phyloP scores from a whole-genome alignment of 2,329 filamentous ascomycete species.

The Aspergillus transmontanensis region DNA sequence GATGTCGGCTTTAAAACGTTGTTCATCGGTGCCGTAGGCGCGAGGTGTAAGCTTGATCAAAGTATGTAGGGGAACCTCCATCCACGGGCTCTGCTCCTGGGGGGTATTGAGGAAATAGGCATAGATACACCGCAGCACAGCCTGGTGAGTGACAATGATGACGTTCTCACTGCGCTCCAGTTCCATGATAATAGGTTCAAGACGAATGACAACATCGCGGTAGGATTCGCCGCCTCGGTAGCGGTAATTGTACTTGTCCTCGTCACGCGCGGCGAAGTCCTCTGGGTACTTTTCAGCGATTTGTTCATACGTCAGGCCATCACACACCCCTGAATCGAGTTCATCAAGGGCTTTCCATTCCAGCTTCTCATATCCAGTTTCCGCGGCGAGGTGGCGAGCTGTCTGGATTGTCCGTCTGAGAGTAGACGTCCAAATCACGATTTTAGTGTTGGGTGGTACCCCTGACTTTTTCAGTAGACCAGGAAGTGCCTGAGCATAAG shows the following conservation, averaged over 20 bases:
- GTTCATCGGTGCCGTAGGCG: constrained; percentile 90
- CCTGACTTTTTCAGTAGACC: constrained; percentile 83
- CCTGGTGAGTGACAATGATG: constrained; percentile 96
- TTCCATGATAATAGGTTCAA: constrained; percentile 99
- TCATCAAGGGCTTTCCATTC: constrained; percentile 99
- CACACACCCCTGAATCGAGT: constrained; percentile 93
- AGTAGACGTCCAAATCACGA: constrained; percentile 76
- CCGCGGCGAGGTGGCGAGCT: constrained; percentile 74
- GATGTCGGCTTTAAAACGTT: constrained; percentile 86
- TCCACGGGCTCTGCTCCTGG: constrained; percentile 92
- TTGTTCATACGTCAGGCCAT: constrained; percentile 93
- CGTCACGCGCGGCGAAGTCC: constrained; percentile 91
- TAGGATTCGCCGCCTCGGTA: constrained; percentile 96
- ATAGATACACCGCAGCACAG: constrained; percentile 94
- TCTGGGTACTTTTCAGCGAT: constrained; percentile 90
- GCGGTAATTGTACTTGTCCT: constrained; percentile 99
- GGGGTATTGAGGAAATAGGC: constrained; percentile 98
- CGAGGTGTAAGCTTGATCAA: constrained; percentile 94
- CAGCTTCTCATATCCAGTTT: constrained; percentile 78
- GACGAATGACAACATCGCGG: constrained; percentile 92
- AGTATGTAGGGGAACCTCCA: constrained; percentile 95
- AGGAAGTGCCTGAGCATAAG: constrained; percentile 83
- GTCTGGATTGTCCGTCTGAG: constrained; percentile 88
- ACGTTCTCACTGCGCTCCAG: constrained; percentile 95
- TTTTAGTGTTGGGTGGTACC: constrained; percentile 65